Evolutionary conservation across 1,284 basidiomycete genomes (phyloP), one percentile per base, ranked within the genome.

Genomic region (Lignosus rhinocerotis): DNA sequence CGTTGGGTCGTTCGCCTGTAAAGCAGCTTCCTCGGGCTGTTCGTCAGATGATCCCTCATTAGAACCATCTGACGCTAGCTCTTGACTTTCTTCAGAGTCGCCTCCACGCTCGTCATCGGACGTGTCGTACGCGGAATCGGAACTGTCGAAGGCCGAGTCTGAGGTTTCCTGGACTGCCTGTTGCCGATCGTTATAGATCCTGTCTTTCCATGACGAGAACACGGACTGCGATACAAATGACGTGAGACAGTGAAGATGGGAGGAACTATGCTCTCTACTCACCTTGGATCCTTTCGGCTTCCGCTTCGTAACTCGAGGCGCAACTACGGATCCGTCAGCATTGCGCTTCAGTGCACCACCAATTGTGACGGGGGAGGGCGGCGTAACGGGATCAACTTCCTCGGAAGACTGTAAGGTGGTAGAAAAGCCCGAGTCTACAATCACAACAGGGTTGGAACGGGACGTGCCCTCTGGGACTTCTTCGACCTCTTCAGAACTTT

Each of bases 141-240:
- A 91, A 67, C 88, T 90, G 69, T 90, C 85, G 60, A 88, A 92
- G 0, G 88, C 89, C 3, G 79, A 76, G 54, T 88, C 86, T 4
- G 85, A 86, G 11, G 78, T 76, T 12, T 55, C 50, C 8, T 67
- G 64, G 0, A 70, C 65, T 33, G 39, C 43, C 6, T 33, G 51
- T 4, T 61, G 8, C 33, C 31, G 55, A 33, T 38, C 55, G 38
- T 4, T 34, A 3, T 16, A 19, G 44, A 12, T 59, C 38, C n/a
- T 59, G 55, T n/a, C 63, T 60, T 80, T 71, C 72, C 71, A 73
- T n/a, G 68, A 70, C 3, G 68, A 52, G 44, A 70, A 66, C 1
- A 53, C 32, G 14, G 41, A 31, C 61, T 59, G 58, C 59, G 14
- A 44, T 25, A 39, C 31, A 8, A 32, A 12, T 45, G 16, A 45